Evolutionary conservation across 257 asterid genomes (phyloP), one percentile per base, ranked within the genome.

Genomic region (Prunella vulgaris): DNA sequence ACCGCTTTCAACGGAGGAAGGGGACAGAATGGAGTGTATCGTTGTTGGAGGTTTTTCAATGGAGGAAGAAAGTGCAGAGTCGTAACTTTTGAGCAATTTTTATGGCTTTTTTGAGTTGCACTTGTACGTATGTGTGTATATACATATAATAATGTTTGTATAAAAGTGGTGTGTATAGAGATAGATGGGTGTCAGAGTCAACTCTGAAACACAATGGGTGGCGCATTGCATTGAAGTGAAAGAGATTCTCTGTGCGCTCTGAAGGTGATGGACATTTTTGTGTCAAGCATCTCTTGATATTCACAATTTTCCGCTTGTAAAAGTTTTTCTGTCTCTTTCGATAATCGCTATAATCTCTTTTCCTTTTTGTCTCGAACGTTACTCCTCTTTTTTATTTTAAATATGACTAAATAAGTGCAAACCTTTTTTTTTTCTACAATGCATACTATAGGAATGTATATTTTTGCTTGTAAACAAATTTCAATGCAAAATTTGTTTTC

Each of bases 221-320:
- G 15, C 10, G 52, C 32, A 24, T 44, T 13, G 52, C 32, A 24
- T 44, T 52, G 72, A 42, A 35, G 60, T 54, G 73, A 65, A 70
- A 13, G 70, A 77, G 77, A 77, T 60, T 77, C 81, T 72, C 71
- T 66, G 76, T 37, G n/a, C 15, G 3, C 5, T 53, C 60, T 51
- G 69, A 35, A 60, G 10, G 17, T 18, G 38, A 0, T 10, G n/a
- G n/a, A 12, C 33, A 4, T 21, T 27, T 72, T 56, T 72, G 28
- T 73, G 18, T 27, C 62, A 17, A 65, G 27, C 52, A 2, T 37
- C 62, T 21, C 67, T 66, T 67, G 27, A 71, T 66, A 49, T 76
- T 64, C 80, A 21, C 76, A 44, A 70, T 14, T 37, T 61, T 76
- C 21, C 22, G 13, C 7, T 49, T 52, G 42, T 38, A 22, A n/a